Percentiles rank a stretch among this genome's conserved stretches.
phyloP scores from a whole-genome alignment of 805 yeast species.

The Starmerella bombicola region DNA sequence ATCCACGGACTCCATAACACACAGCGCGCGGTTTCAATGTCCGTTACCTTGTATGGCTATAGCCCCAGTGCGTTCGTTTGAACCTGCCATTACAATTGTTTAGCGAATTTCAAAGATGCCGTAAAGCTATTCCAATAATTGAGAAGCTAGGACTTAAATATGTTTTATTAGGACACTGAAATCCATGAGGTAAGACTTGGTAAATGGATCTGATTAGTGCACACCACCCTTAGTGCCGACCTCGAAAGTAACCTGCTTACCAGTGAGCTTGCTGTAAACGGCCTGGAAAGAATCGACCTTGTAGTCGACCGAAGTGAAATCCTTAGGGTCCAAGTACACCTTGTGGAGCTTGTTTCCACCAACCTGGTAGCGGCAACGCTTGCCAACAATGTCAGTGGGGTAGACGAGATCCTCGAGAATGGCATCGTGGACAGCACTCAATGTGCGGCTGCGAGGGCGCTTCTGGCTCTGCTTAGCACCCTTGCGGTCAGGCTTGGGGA shows the following conservation, averaged over 20 bases:
- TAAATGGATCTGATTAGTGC: conserved; percentile 14
- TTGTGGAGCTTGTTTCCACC: conserved; percentile 99
- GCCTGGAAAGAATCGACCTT: conserved; percentile 99
- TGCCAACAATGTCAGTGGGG: conserved; percentile 99
- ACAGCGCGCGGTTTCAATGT: too few relatives aligned
- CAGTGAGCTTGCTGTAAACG: conserved; percentile 95
- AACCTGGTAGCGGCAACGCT: conserved; percentile 97
- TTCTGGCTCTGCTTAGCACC: conserved; percentile 84
- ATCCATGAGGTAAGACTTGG: background rate
- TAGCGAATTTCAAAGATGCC: background rate
- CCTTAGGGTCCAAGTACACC: conserved; percentile 95
- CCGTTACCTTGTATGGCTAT: too few relatives aligned
- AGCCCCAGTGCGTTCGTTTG: too few relatives aligned
- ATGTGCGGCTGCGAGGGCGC: conserved; percentile 99
- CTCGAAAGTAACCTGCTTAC: conserved; percentile 98
- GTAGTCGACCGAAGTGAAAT: conserved; percentile 91
- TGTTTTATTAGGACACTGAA: conserved; percentile 6
- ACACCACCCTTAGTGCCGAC: conserved; percentile 32
- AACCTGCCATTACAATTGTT: background rate
- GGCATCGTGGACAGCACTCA: conserved; percentile 97
- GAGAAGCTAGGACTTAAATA: conserved; percentile 9
- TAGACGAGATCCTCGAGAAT: conserved; percentile 96
- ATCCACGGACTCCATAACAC: too few relatives aligned
- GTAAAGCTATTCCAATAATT: background rate
- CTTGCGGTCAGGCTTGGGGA: conserved; percentile 93